Percentiles rank a stretch among this genome's conserved stretches.
These are phyloP conservation scores for Lachancea thermotolerans DNA, from an alignment of 805 yeast genomes.

Conservation along the genomic window DNA sequence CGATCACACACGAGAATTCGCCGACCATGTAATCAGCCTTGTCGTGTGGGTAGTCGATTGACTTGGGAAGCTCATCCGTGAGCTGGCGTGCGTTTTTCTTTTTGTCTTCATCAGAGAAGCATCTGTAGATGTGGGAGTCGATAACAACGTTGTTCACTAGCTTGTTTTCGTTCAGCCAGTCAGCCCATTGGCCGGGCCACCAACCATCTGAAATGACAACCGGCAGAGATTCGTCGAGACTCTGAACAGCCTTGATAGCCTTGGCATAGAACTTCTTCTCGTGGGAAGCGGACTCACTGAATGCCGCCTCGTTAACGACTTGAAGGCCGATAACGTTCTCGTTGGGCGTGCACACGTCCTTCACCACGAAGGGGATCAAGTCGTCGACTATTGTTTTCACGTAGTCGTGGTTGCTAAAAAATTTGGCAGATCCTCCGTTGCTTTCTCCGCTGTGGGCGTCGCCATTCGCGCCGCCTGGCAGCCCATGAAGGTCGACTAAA, in stretches of 20 bases:
- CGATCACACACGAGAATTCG: conserved; percentile 85
- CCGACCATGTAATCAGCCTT: conserved; percentile 73
- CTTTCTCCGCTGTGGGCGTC: conserved; percentile 76
- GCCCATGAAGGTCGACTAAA: conserved; percentile 76
- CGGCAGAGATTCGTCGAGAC: conserved; percentile 51
- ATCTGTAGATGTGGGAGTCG: conserved; percentile 82
- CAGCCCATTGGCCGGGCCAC: conserved; percentile 77
- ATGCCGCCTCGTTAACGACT: conserved; percentile 78
- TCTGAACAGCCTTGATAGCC: conserved; percentile 56
- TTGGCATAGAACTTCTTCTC: conserved; percentile 58
- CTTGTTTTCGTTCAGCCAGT: conserved; percentile 44
- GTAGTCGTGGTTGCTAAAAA: conserved; percentile 37
- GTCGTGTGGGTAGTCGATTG: conserved; percentile 41
- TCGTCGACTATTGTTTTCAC: conserved; percentile 41
- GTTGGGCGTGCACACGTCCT: conserved; percentile 41
- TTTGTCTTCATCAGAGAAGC: conserved; percentile 73
- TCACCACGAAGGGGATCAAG: conserved; percentile 52
- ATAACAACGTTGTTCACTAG: conserved; percentile 56
- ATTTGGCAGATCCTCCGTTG: conserved; percentile 16
- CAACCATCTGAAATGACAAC: conserved; percentile 87
- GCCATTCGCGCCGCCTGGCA: conserved; percentile 89
- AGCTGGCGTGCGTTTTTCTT: conserved; percentile 57
- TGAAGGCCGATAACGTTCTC: conserved; percentile 81
- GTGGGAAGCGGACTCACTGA: conserved; percentile 43
- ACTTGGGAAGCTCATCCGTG: conserved; percentile 46